phyloP scores from a whole-genome alignment of 768 basidiomycete genomes.

The Hebeloma cylindrosporum region DNA sequence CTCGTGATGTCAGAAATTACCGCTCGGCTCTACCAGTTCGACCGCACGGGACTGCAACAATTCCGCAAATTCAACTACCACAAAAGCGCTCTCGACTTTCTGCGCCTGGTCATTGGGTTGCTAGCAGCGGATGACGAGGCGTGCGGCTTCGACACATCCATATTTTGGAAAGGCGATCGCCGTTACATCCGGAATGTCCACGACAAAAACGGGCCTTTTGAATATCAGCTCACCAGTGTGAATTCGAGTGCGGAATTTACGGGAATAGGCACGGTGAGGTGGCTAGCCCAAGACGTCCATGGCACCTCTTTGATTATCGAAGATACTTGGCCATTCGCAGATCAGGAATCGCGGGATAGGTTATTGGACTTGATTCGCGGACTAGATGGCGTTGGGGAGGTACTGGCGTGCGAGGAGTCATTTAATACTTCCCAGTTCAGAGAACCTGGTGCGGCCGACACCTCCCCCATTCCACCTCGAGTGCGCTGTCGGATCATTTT shows the following conservation, averaged over 20 bases:
- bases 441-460: background rate
- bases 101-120: constrained; percentile 20
- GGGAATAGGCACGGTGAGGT: constrained; percentile 23
- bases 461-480: constrained; percentile 3
- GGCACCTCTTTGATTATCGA: constrained; percentile 12
- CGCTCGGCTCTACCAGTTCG: constrained; percentile 17
- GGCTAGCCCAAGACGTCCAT: constrained; percentile 9
- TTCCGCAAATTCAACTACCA: constrained; percentile 17
- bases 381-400: constrained; percentile 15
- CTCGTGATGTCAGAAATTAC: constrained; percentile 11
- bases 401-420: constrained; percentile 9
- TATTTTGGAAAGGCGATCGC: constrained; percentile 15
- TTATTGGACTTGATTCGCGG: constrained; percentile 10
- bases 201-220: background rate
- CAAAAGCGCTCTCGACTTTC: constrained; percentile 13
- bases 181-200: constrained; percentile 6
- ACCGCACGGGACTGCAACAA: constrained; percentile 18
- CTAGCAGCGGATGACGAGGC: constrained; percentile 15
- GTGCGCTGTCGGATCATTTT: constrained; percentile 10
- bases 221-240: constrained; percentile 6
- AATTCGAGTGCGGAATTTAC: too few relatives aligned
- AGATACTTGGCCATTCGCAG: constrained; percentile 17
- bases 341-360: constrained; percentile 4
- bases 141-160: constrained; percentile 20
- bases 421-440: background rate